phyloP scores from a whole-genome alignment of 495 filamentous ascomycete species.

The Penicillium soppii region DNA sequence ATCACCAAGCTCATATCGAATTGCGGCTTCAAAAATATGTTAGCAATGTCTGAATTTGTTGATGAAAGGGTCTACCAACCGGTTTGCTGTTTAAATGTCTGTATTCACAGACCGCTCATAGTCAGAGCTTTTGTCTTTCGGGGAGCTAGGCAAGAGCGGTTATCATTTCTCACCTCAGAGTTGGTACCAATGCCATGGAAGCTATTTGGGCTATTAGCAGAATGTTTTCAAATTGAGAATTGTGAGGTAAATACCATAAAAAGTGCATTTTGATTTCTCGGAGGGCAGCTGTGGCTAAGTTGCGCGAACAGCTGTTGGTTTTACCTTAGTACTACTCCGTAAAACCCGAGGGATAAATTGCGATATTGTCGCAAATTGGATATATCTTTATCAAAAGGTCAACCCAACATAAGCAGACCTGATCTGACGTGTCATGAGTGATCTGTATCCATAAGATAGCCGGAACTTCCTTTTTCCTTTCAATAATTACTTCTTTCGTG shows the following conservation, averaged over 20 bases:
- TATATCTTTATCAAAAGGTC: no score
- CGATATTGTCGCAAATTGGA: no score
- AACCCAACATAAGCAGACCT: no score
- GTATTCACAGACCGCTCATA: neutral
- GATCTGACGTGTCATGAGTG: no score
- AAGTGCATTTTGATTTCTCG: neutral
- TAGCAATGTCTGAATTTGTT: neutral
- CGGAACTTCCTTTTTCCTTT: no score
- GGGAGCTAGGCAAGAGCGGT: no score
- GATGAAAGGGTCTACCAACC: neutral
- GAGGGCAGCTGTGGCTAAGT: neutral
- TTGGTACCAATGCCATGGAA: conserved; percentile 17
- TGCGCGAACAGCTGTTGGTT: neutral
- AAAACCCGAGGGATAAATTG: no score
- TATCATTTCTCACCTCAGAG: conserved; percentile 13
- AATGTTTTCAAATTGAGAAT: neutral
- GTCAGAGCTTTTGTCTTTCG: neutral
- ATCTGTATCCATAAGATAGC: no score
- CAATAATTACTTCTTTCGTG: no score
- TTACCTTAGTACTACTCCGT: no score
- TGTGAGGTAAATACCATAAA: neutral
- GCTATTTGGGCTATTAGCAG: conserved; percentile 1
- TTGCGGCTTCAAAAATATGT: conserved; percentile 17
- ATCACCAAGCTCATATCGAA: conserved; percentile 32
- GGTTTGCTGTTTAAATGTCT: neutral